These are phyloP conservation scores for Staphylotrichum longicolle DNA, from an alignment of 495 filamentous ascomycete genomes.

Conservation along the genomic window DNA sequence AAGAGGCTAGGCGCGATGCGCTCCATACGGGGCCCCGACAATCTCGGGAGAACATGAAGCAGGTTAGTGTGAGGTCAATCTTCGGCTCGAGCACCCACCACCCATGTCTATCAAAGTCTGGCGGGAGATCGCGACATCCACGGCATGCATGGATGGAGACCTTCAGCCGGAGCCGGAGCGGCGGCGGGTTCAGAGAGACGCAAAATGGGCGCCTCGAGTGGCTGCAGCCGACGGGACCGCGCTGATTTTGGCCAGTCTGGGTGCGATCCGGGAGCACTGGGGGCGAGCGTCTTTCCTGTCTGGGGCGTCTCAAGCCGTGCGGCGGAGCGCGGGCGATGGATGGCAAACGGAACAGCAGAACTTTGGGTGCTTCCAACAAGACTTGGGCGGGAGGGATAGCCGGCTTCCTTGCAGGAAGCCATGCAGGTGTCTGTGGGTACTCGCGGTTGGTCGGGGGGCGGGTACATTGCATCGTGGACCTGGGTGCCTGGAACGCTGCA, in stretches of 20 bases:
- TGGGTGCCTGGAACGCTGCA: no score
- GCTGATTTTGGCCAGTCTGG: constrained; percentile 29
- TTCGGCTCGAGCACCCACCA: constrained; percentile 33
- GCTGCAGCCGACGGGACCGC: not conserved
- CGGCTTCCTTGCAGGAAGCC: constrained; percentile 29
- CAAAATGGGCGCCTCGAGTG: constrained; percentile 3
- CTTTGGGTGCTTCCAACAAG: constrained; percentile 24
- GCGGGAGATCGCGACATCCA: constrained; percentile 31
- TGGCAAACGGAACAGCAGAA: constrained; percentile 20
- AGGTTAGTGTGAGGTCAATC: constrained; percentile 29
- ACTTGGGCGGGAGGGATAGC: constrained; percentile 22
- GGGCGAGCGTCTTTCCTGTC: constrained; percentile 29
- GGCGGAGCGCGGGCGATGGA: constrained; percentile 23
- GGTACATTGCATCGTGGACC: not conserved
- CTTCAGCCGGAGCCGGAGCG: constrained; percentile 27
- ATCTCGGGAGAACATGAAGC: constrained; percentile 37
- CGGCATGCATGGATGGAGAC: constrained; percentile 15
- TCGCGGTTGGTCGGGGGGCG: constrained; percentile 1
- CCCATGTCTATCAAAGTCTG: constrained; percentile 33
- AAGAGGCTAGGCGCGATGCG: constrained; percentile 26
- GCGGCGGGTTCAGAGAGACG: constrained; percentile 12
- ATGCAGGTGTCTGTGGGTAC: constrained; percentile 21
- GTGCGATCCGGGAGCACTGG: constrained; percentile 26
- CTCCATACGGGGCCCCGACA: constrained; percentile 27
- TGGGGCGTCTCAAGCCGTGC: constrained; percentile 25